Evolutionary conservation across 1,284 basidiomycete species (phyloP).

Genomic region (Ganoderma sinense): DNA sequence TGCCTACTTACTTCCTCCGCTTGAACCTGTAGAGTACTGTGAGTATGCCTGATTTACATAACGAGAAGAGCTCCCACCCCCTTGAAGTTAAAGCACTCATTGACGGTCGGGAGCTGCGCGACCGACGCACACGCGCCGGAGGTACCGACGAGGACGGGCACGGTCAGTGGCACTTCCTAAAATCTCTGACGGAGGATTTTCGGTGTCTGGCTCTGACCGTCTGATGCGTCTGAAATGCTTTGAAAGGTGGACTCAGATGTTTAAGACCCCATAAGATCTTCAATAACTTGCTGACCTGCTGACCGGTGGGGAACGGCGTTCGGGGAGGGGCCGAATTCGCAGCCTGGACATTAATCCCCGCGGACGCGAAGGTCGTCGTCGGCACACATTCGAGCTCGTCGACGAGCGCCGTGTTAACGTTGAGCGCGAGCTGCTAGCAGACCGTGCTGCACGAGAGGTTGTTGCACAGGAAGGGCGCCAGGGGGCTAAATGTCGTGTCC

Average conservation of each 20-base stretch:
- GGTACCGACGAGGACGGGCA: constrained; percentile 11
- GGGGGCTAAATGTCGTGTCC: constrained; percentile 6
- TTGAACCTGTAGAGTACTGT: background rate
- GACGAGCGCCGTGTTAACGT: background rate
- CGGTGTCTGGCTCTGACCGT: too few relatives aligned
- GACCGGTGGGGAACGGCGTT: too few relatives aligned
- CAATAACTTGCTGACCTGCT: too few relatives aligned
- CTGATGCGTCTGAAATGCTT: too few relatives aligned
- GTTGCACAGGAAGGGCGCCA: constrained; percentile 1
- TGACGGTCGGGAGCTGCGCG: constrained; percentile 19
- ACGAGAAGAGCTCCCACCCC: background rate
- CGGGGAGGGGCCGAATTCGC: constrained; percentile 18
- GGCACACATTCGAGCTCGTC: constrained; percentile 13
- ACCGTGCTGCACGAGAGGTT: background rate
- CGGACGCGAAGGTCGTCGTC: constrained; percentile 6
- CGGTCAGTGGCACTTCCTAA: too few relatives aligned
- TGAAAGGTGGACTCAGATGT: too few relatives aligned
- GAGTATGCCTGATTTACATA: background rate
- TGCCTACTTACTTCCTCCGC: too few relatives aligned
- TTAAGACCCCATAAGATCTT: too few relatives aligned
- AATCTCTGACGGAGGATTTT: too few relatives aligned
- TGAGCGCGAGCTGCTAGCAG: background rate
- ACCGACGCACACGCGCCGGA: constrained; percentile 1
- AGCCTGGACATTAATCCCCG: constrained; percentile 19
- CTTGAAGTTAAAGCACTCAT: constrained; percentile 23